Evolutionary conservation across 768 basidiomycete genomes (phyloP).

Genomic region (Suillus subaureus): DNA sequence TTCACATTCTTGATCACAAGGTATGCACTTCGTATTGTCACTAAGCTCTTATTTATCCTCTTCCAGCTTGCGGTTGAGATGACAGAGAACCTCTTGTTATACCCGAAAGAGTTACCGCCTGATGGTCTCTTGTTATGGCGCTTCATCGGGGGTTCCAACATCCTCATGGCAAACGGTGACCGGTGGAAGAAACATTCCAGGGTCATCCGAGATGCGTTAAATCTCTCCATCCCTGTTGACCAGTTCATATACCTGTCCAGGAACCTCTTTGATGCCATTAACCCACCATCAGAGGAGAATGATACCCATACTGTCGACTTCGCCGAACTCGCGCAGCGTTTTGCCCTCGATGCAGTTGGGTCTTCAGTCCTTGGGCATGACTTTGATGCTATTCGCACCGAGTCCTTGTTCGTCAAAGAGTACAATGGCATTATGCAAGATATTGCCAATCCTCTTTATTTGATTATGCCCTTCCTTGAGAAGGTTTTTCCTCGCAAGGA

Average conservation of each 20-base stretch:
- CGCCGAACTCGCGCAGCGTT: conserved; percentile 30
- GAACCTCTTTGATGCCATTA: conserved; percentile 31
- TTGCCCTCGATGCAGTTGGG: conserved; percentile 41
- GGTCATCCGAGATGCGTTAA: conserved; percentile 37
- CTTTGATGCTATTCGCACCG: conserved; percentile 36
- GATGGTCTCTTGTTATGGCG: conserved; percentile 39
- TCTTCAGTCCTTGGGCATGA: conserved; percentile 40
- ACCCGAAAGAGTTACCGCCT: conserved; percentile 28
- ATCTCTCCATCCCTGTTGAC: conserved; percentile 36
- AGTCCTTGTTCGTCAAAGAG: conserved; percentile 37
- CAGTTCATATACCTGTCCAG: conserved; percentile 33
- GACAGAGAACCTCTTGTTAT: conserved; percentile 18
- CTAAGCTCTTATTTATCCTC: background rate
- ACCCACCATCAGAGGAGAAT: conserved; percentile 27
- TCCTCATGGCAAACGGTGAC: conserved; percentile 42
- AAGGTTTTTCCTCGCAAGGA: conserved; percentile 29
- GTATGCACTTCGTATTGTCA: conserved; percentile 17
- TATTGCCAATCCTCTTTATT: conserved; percentile 36
- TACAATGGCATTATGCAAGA: conserved; percentile 39
- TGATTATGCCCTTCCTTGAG: conserved; percentile 37
- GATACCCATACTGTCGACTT: conserved; percentile 29
- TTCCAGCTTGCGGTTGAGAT: conserved; percentile 16
- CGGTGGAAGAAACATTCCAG: conserved; percentile 40
- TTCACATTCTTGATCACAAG: conserved; percentile 40
- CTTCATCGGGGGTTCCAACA: conserved; percentile 37